Base-by-base conservation (phyloP, 345 rosid species). In the Hibiscus syriacus region DNA sequence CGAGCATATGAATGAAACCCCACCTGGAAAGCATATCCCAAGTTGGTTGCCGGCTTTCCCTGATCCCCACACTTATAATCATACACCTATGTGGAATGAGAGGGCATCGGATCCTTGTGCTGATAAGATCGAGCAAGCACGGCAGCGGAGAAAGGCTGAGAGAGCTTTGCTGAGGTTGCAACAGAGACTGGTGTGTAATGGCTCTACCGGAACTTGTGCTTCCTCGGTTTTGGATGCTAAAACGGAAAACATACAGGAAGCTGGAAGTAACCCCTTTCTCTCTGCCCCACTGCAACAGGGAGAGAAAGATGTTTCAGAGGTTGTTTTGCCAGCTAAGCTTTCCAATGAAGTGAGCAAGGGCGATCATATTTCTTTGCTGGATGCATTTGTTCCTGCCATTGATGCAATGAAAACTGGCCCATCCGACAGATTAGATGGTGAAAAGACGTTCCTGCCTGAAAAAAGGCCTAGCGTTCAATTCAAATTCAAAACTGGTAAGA, bases 21-120 rank as follows among this genome's bases (percentile, higher is more conserved):
- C 97, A 0, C 88, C 91, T 0, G 96, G 90, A 8, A 90, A 89
- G 61, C 98, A 93, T n/a, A n/a, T n/a, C n/a, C n/a, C n/a, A n/a
- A n/a, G n/a, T n/a, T n/a, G n/a, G n/a, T n/a, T n/a, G n/a, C n/a
- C n/a, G n/a, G n/a, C n/a, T n/a, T n/a, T n/a, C n/a, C n/a, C n/a
- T n/a, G n/a, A n/a, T n/a, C n/a, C n/a, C n/a, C n/a, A n/a, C n/a
- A n/a, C n/a, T n/a, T n/a, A n/a, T n/a, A n/a, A n/a, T n/a, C n/a
- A n/a, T n/a, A n/a, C n/a, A n/a, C n/a, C n/a, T n/a, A n/a, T n/a
- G n/a, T n/a, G n/a, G n/a, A n/a, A n/a, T n/a, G n/a, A n/a, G n/a
- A n/a, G n/a, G n/a, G n/a, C n/a, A n/a, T n/a, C n/a, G n/a, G n/a
- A n/a, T n/a, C n/a, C n/a, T n/a, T n/a, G n/a, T n/a, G n/a, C n/a